phyloP scores from a whole-genome alignment of 306 rosid species.

The Ziziphus jujuba region DNA sequence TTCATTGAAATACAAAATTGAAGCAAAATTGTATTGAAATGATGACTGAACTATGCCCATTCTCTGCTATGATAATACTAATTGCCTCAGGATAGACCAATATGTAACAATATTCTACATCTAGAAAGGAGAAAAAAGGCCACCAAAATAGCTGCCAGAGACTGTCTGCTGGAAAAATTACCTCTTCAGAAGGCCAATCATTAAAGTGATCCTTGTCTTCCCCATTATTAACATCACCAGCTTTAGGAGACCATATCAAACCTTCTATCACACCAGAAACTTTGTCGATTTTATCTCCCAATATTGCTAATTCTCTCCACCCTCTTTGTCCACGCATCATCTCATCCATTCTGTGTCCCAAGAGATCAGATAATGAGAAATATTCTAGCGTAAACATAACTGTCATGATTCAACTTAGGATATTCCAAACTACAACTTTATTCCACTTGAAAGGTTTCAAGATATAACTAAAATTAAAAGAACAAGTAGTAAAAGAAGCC shows the following conservation, averaged over 20 bases:
- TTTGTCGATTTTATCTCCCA: conserved; percentile 87
- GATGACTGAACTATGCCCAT: no score
- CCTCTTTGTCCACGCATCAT: conserved; percentile 98
- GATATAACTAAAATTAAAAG: neutral
- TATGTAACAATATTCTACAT: conserved; percentile 13
- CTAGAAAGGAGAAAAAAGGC: conserved; percentile 10
- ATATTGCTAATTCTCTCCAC: conserved; percentile 87
- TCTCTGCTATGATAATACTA: no score
- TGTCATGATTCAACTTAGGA: conserved; percentile 14
- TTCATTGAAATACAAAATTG: no score
- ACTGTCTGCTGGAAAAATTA: conserved; percentile 31
- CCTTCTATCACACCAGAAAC: conserved; percentile 80
- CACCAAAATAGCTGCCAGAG: conserved; percentile 9
- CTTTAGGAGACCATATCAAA: conserved; percentile 74
- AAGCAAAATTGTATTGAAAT: no score
- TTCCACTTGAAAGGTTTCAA: neutral
- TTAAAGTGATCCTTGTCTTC: conserved; percentile 41
- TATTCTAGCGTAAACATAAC: conserved; percentile 25
- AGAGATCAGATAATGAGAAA: conserved; percentile 15
- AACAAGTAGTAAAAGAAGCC: no score
- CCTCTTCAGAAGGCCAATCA: conserved; percentile 93
- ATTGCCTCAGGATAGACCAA: neutral
- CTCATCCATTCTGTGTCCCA: conserved; percentile 85
- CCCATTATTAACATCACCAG: conserved; percentile 36
- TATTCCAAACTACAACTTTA: neutral